Evolutionary conservation across 768 basidiomycete species (phyloP).

Genomic region (Clitopilus hobsonii): DNA sequence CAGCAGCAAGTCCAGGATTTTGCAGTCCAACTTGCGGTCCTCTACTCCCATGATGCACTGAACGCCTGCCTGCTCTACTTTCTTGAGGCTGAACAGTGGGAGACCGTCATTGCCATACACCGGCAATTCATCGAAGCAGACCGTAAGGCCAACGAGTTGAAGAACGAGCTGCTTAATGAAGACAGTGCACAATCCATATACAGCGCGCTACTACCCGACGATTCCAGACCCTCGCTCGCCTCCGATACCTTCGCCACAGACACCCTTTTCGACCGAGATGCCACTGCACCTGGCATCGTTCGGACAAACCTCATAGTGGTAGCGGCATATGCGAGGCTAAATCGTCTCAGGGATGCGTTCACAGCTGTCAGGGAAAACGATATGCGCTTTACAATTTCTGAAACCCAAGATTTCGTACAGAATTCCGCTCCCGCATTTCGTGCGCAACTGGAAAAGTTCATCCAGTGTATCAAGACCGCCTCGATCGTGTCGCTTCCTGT

Average conservation of each 20-base stretch:
- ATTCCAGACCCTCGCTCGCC: neutral
- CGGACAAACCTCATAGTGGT: conserved; percentile 35
- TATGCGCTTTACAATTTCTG: conserved; percentile 27
- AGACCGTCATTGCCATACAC: conserved; percentile 41
- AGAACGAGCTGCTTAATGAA: neutral
- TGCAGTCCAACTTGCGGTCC: conserved; percentile 42
- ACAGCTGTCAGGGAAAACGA: conserved; percentile 32
- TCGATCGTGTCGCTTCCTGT: conserved; percentile 45
- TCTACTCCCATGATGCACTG: conserved; percentile 42
- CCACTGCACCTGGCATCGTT: neutral
- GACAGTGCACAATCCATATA: neutral
- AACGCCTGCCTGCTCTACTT: conserved; percentile 43
- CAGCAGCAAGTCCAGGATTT: conserved; percentile 37
- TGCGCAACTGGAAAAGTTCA: conserved; percentile 38
- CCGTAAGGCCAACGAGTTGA: neutral
- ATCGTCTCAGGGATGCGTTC: conserved; percentile 57
- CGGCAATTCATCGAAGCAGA: conserved; percentile 24
- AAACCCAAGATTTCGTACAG: conserved; percentile 34
- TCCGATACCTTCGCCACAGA: neutral
- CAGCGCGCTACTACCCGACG: neutral
- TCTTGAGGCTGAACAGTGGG: conserved; percentile 35
- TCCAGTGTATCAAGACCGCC: conserved; percentile 45
- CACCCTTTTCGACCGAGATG: neutral
- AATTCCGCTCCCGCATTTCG: conserved; percentile 33
- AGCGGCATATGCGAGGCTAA: conserved; percentile 56